Evolutionary conservation across 257 asterid species (phyloP).

Genomic region (Solanum chiquidenum): DNA sequence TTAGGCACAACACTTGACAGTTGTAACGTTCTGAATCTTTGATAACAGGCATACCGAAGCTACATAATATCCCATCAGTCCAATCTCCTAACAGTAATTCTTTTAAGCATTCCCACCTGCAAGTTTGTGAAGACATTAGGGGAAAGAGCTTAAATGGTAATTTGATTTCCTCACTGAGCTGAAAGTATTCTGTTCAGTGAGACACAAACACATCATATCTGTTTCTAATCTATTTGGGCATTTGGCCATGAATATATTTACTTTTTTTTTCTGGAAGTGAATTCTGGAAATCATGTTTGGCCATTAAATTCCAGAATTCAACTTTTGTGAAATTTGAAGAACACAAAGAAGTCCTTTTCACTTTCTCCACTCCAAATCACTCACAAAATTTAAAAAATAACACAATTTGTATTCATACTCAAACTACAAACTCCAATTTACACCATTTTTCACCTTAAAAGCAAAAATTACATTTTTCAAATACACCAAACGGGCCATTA

Average conservation of each 20-base stretch:
- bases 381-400: background rate
- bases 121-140: background rate
- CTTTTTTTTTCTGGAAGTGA: too few relatives aligned
- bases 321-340: background rate
- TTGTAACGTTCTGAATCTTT: slow-evolving; percentile 87
- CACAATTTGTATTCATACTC: background rate
- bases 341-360: background rate
- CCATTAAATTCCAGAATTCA: background rate
- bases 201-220: background rate
- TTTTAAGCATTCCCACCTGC: slow-evolving; percentile 90
- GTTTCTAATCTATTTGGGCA: background rate
- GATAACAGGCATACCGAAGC: slow-evolving; percentile 89
- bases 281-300: background rate
- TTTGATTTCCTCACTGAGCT: background rate
- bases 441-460: background rate
- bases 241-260: background rate
- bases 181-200: background rate
- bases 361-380: background rate
- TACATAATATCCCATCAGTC: slow-evolving; percentile 78
- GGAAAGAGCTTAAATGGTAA: background rate
- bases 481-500: background rate
- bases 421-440: background rate
- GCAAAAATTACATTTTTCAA: background rate
- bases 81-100: slow-evolving; percentile 73
- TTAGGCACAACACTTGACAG: slow-evolving; percentile 77